Conservation (phyloP, 257 asterid species). For the Apocynum venetum region DNA sequence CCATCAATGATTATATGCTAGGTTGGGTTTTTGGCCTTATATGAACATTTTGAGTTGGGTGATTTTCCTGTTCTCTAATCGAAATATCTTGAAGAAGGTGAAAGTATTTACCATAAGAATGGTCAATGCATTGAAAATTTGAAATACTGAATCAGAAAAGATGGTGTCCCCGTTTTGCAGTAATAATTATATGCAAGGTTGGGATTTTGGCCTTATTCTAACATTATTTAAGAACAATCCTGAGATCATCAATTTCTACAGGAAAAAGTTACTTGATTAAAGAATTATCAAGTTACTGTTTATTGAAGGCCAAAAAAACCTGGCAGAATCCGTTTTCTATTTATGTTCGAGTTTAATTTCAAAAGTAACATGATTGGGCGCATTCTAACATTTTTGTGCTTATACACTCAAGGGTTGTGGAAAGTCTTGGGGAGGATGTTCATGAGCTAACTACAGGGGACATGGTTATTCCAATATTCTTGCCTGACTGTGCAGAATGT, state of each 20-base stretch:
- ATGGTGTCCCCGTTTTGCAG: neutral
- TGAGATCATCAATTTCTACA: neutral
- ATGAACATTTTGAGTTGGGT: neutral
- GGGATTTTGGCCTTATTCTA: neutral
- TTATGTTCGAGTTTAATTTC: neutral
- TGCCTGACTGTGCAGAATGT: slow-evolving; percentile 75
- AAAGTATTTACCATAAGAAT: too few relatives aligned
- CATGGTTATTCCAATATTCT: slow-evolving; percentile 63
- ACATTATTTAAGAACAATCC: neutral
- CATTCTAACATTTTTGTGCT: slow-evolving; percentile 14
- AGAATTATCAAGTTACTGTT: neutral
- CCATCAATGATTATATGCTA: neutral
- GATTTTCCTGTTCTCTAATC: neutral
- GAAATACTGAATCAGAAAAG: neutral
- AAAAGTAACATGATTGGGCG: slow-evolving; percentile 1
- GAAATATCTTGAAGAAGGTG: neutral
- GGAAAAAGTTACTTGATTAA: neutral
- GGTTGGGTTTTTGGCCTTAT: neutral
- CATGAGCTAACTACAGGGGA: slow-evolving; percentile 54
- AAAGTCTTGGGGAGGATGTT: slow-evolving; percentile 78
- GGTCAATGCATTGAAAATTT: too few relatives aligned
- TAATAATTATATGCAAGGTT: neutral
- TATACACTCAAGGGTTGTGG: slow-evolving; percentile 50
- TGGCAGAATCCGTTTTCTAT: neutral
- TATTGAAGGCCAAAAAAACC: neutral